phyloP scores from a whole-genome alignment of 2,329 filamentous ascomycete genomes.

The Aspergillus arachidicola region DNA sequence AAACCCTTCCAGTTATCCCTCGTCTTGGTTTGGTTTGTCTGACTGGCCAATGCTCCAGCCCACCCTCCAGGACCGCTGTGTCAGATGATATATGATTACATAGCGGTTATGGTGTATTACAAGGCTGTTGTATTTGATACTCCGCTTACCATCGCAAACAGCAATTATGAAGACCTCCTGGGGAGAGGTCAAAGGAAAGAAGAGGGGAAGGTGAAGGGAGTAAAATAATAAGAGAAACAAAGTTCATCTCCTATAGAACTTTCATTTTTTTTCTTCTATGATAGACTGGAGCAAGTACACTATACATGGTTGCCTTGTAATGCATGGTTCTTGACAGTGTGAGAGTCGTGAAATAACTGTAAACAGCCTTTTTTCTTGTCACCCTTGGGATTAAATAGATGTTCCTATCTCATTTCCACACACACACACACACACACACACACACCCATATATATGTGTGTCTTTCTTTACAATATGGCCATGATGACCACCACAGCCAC shows the following conservation, averaged over 20 bases:
- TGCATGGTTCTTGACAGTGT: background rate
- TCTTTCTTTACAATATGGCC: too few species aligned
- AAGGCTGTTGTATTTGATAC: background rate
- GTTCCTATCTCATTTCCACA: too few species aligned
- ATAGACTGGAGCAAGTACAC: background rate
- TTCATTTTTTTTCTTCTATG: too few species aligned
- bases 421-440: too few species aligned
- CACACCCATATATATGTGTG: too few species aligned
- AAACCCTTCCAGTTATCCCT: background rate
- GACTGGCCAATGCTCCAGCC: constrained; percentile 7
- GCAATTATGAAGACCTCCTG: background rate
- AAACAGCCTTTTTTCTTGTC: too few species aligned
- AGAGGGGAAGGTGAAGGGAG: background rate
- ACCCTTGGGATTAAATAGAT: too few species aligned
- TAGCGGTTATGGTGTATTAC: background rate
- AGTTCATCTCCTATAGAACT: too few species aligned
- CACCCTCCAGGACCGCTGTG: constrained; percentile 9
- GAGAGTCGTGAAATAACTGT: too few species aligned
- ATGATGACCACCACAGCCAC: too few species aligned
- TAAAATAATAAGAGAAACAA: background rate
- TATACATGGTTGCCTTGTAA: background rate
- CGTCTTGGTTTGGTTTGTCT: constrained; percentile 11
- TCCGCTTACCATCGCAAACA: background rate
- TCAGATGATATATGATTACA: constrained; percentile 17
- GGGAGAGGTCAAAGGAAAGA: background rate